Evolutionary conservation across 2,329 filamentous ascomycete genomes (phyloP).

Genomic region (Neonectria faginata): DNA sequence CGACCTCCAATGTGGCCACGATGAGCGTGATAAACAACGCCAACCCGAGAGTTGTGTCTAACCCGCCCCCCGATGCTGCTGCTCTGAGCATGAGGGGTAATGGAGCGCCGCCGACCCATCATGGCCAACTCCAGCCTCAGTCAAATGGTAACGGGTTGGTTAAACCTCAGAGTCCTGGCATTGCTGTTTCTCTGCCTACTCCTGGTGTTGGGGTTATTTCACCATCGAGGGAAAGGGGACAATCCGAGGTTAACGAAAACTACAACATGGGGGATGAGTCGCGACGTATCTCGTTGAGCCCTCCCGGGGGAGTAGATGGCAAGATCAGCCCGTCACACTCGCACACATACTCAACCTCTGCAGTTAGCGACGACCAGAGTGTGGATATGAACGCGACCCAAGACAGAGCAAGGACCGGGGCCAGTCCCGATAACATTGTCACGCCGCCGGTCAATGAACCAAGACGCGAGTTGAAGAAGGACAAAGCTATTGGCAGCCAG

Average conservation of each 20-base stretch:
- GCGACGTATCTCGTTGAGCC: constrained; percentile 35
- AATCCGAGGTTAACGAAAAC: constrained; percentile 1
- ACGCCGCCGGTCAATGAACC: not conserved
- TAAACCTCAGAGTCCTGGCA: constrained; percentile 1
- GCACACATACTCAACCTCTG: constrained; percentile 25
- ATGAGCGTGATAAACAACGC: not conserved
- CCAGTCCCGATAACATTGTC: not conserved
- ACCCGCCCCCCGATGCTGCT: not conserved
- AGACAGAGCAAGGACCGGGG: not conserved
- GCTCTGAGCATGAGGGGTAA: not conserved
- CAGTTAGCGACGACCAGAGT: constrained; percentile 20
- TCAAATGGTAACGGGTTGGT: not conserved
- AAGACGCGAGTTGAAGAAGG: not conserved
- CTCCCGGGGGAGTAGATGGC: constrained; percentile 24
- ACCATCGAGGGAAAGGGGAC: constrained; percentile 10
- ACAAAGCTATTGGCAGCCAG: constrained; percentile 13
- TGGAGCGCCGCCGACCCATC: constrained; percentile 8
- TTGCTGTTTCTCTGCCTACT: not conserved
- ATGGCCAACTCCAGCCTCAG: not conserved
- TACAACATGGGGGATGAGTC: constrained; percentile 22
- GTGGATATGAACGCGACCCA: constrained; percentile 8
- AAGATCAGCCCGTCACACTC: constrained; percentile 32
- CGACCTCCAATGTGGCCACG: not conserved
- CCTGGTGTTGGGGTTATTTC: constrained; percentile 11
- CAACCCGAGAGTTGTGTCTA: constrained; percentile 14